Percentiles rank a stretch among this genome's conserved stretches.
Evolutionary conservation across 129 eudicot species (phyloP).

Genomic region (Cynara cardunculus): DNA sequence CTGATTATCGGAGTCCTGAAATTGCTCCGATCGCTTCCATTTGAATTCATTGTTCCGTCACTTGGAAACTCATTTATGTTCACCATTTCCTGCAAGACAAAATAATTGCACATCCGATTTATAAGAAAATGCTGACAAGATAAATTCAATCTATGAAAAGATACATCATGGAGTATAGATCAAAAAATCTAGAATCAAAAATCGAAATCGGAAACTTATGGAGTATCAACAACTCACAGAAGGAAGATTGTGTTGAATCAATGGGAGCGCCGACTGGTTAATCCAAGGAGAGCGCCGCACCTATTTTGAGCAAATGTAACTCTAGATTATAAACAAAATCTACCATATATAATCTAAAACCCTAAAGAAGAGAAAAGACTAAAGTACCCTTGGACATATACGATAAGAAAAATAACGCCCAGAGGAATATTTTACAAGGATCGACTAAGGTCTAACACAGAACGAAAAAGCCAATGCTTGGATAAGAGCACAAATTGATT

Average conservation of each 20-base stretch:
- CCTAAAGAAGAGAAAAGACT: not conserved
- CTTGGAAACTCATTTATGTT: not conserved
- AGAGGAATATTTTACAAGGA: not conserved
- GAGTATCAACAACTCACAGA: not conserved
- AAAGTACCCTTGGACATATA: not conserved
- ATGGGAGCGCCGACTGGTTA: not conserved
- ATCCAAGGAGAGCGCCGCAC: not conserved
- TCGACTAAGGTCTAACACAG: not conserved
- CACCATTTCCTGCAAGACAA: not conserved
- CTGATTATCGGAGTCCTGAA: not conserved
- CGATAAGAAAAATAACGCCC: not conserved
- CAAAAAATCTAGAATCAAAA: not conserved
- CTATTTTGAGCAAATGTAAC: not conserved
- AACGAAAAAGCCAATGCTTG: not conserved
- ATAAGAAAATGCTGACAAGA: not conserved
- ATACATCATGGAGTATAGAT: not conserved
- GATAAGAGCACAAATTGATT: not conserved
- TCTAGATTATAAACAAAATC: not conserved
- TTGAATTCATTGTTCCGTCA: not conserved
- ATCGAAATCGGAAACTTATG: not conserved
- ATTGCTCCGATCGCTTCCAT: not conserved
- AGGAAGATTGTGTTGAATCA: not conserved
- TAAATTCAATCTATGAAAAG: not conserved
- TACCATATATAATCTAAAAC: not conserved
- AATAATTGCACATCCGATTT: not conserved